Base-by-base conservation (phyloP, 257 asterid species). In the Nicotiana benthamiana region DNA sequence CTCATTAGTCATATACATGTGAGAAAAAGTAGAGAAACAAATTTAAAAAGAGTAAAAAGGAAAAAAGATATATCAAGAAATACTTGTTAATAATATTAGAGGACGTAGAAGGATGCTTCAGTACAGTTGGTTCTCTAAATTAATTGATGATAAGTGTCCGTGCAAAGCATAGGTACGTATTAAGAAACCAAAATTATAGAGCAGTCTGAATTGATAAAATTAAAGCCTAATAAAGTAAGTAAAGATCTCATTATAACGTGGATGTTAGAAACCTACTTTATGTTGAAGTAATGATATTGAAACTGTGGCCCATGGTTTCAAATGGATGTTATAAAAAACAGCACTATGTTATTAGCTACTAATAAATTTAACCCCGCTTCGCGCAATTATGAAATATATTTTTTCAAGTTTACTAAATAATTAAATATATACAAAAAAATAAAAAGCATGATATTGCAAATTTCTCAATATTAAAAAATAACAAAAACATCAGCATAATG, bases 1-100 rank as follows among this genome's bases (percentile, higher is more conserved):
- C 78, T 46, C 24, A 72, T 46, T 43, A 72, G 78, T 72, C 78
- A 72, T 72, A 13, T 13, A 46, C 60, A 72, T 72, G 78, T 72
- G 36, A 72, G 60, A 48, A 72, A 70, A 72, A 24, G 40, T 15
- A 24, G 40, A 72, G 24, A 24, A 46, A 24, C 40, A 0, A 46
- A 46, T 72, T 13, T 0, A 6, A 72, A 70, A 43, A n/a, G 36
- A 46, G 18, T 1, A 15, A 27, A n/a, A n/a, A 6, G 51, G 48
- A 15, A 51, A 59, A 59, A 59, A 59, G 56, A 57, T 15, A 1
- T 9, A 6, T 7, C 12, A 40, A 3, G 10, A n/a, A 46, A 6
- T 64, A 32, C 7, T 32, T 7, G 7, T 74, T 46, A 7, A 74
- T 48, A 24, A 48, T 9, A 48, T 48, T 26, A 74, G 17, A 48